phyloP scores from a whole-genome alignment of 2,329 filamentous ascomycete genomes.

The Botrytis byssoidea region DNA sequence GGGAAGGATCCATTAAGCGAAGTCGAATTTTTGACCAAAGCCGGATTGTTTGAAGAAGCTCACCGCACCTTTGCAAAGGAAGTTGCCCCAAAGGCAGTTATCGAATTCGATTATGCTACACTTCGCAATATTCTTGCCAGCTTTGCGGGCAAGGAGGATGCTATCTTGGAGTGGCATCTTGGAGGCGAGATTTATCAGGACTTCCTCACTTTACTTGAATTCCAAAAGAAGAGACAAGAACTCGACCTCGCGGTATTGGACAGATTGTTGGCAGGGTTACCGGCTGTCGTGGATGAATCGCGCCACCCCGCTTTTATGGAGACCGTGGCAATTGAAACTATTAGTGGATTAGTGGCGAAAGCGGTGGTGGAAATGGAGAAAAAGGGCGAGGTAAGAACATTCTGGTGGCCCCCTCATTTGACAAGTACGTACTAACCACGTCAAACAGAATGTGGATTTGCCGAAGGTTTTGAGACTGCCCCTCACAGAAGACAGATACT shows the following conservation, averaged over 20 bases:
- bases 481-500: constrained; percentile 69
- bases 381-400: constrained; percentile 54
- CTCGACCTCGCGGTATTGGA: constrained; percentile 51
- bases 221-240: constrained; percentile 43
- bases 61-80: constrained; percentile 78
- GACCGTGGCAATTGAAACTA: constrained; percentile 76
- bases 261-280: constrained; percentile 55
- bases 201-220: constrained; percentile 54
- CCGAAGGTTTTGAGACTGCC: constrained; percentile 58
- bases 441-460: constrained; percentile 43
- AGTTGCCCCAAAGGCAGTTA: constrained; percentile 78
- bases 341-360: constrained; percentile 70
- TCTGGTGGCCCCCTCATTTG: constrained; percentile 1
- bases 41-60: constrained; percentile 73
- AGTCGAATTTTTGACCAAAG: constrained; percentile 76
- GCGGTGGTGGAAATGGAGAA: constrained; percentile 57
- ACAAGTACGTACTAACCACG: not conserved
- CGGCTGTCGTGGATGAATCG: constrained; percentile 46
- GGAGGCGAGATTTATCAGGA: constrained; percentile 77
- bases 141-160: constrained; percentile 62
- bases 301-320: constrained; percentile 49
- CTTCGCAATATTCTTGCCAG: constrained; percentile 68
- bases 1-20: constrained; percentile 68
- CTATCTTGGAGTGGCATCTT: constrained; percentile 70
- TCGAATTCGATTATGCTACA: constrained; percentile 74